These are phyloP conservation scores for Clitopilus hobsonii DNA, from an alignment of 768 basidiomycete genomes.

Conservation along the genomic window DNA sequence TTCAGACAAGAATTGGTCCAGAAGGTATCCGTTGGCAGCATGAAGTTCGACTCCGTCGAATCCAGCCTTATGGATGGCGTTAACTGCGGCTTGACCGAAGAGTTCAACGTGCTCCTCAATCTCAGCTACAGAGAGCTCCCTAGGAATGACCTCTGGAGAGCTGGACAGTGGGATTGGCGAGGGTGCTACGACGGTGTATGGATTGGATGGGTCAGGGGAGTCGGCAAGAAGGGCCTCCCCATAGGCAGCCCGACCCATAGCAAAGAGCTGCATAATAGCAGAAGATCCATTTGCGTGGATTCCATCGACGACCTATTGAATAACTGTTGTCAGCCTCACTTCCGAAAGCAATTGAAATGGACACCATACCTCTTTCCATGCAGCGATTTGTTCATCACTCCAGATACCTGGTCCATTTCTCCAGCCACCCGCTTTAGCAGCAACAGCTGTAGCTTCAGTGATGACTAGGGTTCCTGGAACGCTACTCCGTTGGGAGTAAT, in stretches of 20 bases:
- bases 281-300: conserved; percentile 47
- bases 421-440: conserved; percentile 43
- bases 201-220: conserved; percentile 19
- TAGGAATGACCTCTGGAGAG: conserved; percentile 21
- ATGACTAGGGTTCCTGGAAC: conserved; percentile 47
- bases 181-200: conserved; percentile 26
- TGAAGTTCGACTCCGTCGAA: conserved; percentile 63
- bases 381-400: conserved; percentile 51
- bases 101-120: conserved; percentile 43
- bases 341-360: not conserved
- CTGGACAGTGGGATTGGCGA: conserved; percentile 22
- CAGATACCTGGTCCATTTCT: conserved; percentile 59
- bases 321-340: not conserved
- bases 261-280: conserved; percentile 56
- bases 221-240: conserved; percentile 29
- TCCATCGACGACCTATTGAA: conserved; percentile 44
- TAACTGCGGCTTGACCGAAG: conserved; percentile 51
- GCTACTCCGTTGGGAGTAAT: conserved; percentile 42
- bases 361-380: conserved; percentile 47
- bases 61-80: conserved; percentile 51
- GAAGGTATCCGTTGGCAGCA: conserved; percentile 41
- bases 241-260: conserved; percentile 41
- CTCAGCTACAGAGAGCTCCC: conserved; percentile 40
- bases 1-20: conserved; percentile 61
- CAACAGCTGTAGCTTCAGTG: conserved; percentile 50